These are phyloP conservation scores for Mycena sanguinolenta DNA, from an alignment of 768 basidiomycete genomes.

Conservation along the genomic window DNA sequence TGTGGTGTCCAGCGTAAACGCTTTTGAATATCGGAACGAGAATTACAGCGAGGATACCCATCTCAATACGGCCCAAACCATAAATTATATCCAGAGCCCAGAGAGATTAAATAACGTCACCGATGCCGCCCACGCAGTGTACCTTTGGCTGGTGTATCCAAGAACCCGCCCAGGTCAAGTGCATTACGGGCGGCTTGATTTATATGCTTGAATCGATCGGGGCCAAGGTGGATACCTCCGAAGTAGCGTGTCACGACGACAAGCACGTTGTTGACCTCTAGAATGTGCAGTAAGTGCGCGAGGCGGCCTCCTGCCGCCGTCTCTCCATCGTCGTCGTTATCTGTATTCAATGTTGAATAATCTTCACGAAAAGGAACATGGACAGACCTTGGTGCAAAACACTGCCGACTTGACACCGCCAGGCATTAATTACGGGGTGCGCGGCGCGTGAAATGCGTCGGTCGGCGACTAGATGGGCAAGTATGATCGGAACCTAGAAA, in stretches of 20 bases:
- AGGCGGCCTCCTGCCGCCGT: conserved; percentile 91
- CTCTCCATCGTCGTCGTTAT: conserved; percentile 97
- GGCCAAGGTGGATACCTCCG: conserved; percentile 91
- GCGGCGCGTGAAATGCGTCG: conserved; percentile 80
- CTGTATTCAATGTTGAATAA: conserved; percentile 51
- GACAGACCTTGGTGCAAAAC: conserved; percentile 79
- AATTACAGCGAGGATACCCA: background rate
- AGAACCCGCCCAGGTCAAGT: conserved; percentile 87
- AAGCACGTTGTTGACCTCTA: conserved; percentile 86
- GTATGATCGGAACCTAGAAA: conserved; percentile 73
- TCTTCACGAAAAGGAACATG: background rate
- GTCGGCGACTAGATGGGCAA: conserved; percentile 79
- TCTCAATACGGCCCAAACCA: background rate
- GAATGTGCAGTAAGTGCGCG: conserved; percentile 90
- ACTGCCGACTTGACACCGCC: conserved; percentile 78
- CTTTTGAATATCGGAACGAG: background rate
- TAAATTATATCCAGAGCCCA: conserved; percentile 4
- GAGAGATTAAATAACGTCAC: background rate
- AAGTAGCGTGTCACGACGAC: conserved; percentile 95
- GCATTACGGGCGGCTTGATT: conserved; percentile 96
- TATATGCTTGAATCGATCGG: conserved; percentile 93
- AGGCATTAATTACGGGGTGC: conserved; percentile 86
- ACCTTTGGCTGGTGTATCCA: conserved; percentile 59
- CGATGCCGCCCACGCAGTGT: conserved; percentile 30
- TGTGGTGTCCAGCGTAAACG: background rate